Evolutionary conservation across 805 yeast species (phyloP).

Genomic region (Torulaspora maleeae): DNA sequence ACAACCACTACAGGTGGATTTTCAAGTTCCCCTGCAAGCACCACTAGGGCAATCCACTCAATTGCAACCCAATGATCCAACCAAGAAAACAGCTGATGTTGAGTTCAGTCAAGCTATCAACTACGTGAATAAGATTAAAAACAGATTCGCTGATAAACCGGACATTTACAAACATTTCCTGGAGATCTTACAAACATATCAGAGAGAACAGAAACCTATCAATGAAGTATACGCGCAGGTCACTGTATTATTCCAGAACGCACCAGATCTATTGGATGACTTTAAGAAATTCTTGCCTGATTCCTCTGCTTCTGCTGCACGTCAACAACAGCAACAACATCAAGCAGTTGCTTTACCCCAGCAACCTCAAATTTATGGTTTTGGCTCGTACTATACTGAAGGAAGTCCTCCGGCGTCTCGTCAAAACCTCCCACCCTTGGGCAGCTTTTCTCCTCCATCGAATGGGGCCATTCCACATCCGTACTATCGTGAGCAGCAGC

Average conservation of each 20-base stretch:
- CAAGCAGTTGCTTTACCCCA: slow-evolving; percentile 11
- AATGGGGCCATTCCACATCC: slow-evolving; percentile 27
- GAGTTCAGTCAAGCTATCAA: slow-evolving; percentile 96
- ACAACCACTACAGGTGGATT: slow-evolving; percentile 10
- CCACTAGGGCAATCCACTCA: slow-evolving; percentile 2
- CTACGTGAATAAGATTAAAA: slow-evolving; percentile 93
- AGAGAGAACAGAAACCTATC: slow-evolving; percentile 91
- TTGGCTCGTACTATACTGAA: slow-evolving; percentile 12
- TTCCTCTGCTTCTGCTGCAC: slow-evolving; percentile 28
- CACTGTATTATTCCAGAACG: slow-evolving; percentile 78
- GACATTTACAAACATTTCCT: slow-evolving; percentile 91
- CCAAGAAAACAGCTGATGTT: slow-evolving; percentile 53
- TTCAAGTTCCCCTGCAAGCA: slow-evolving; percentile 9
- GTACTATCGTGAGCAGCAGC: slow-evolving; percentile 21
- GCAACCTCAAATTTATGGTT: slow-evolving; percentile 15
- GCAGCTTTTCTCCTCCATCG: slow-evolving; percentile 38
- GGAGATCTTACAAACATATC: slow-evolving; percentile 94
- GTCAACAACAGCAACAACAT: slow-evolving; percentile 20
- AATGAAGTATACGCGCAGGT: slow-evolving; percentile 94
- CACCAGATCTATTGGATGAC: slow-evolving; percentile 92
- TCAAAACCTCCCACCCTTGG: slow-evolving; percentile 36
- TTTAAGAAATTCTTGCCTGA: slow-evolving; percentile 95
- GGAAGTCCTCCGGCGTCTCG: slow-evolving; percentile 10
- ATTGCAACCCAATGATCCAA: slow-evolving; percentile 8
- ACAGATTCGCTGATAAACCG: slow-evolving; percentile 88